Conservation (phyloP, 306 rosid species). For the Castanea sativa region DNA sequence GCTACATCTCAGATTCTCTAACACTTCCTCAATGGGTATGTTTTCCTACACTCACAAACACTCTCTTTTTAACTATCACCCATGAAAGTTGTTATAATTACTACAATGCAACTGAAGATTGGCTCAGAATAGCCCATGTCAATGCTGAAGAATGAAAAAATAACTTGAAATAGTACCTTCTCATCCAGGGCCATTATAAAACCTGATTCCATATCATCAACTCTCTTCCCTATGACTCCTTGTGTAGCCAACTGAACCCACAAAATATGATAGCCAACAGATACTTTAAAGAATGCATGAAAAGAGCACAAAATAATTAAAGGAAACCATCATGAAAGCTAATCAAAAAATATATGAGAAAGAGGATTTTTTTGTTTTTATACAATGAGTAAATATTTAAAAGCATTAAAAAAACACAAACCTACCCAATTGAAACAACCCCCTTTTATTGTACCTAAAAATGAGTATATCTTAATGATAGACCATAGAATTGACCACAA, state of each 20-base stretch:
- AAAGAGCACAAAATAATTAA: too few relatives aligned
- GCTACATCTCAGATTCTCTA: conserved; percentile 96
- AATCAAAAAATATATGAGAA: too few relatives aligned
- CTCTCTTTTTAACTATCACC: too few relatives aligned
- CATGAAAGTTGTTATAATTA: not conserved
- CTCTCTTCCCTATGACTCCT: conserved; percentile 93
- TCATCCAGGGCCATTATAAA: conserved; percentile 93
- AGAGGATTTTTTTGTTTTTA: too few relatives aligned
- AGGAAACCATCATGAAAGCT: too few relatives aligned
- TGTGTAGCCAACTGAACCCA: conserved; percentile 88
- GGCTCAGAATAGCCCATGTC: conserved; percentile 2
- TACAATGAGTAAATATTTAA: too few relatives aligned
- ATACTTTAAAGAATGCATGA: too few relatives aligned
- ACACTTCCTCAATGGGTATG: conserved; percentile 92
- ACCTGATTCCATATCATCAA: conserved; percentile 88
- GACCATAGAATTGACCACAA: conserved; percentile 3
- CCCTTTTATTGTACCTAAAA: conserved; percentile 54
- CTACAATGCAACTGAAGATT: not conserved
- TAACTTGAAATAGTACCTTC: conserved; percentile 46
- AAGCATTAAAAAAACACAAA: too few relatives aligned
- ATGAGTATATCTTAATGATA: conserved; percentile 18
- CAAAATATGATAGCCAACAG: too few relatives aligned
- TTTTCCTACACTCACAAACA: conserved; percentile 71
- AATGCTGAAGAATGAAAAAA: not conserved
- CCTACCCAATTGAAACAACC: too few relatives aligned